Evolutionary conservation across 176 grass and related monocot genomes (phyloP).

Genomic region (Canna indica): DNA sequence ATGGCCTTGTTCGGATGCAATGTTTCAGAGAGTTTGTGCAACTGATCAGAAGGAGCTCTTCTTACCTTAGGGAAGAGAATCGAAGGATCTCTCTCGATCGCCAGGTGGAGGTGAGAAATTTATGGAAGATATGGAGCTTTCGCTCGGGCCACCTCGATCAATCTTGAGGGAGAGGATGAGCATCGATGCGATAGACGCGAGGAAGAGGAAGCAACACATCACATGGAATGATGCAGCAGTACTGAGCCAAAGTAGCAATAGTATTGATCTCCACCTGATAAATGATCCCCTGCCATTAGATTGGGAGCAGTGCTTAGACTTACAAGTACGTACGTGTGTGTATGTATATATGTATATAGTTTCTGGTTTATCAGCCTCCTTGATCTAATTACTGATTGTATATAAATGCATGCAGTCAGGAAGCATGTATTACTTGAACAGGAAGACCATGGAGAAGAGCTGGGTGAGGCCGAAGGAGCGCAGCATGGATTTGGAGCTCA

Average conservation of each 20-base stretch:
- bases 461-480: constrained; percentile 70
- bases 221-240: constrained; percentile 31
- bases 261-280: constrained; percentile 68
- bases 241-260: constrained; percentile 18
- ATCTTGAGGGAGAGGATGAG: constrained; percentile 1
- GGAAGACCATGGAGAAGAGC: constrained; percentile 80
- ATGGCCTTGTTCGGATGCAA: constrained; percentile 9
- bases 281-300: constrained; percentile 65
- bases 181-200: constrained; percentile 33
- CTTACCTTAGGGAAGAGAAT: no score
- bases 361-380: no score
- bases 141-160: constrained; percentile 38
- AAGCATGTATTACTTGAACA: constrained; percentile 94
- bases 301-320: constrained; percentile 92
- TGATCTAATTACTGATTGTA: no score
- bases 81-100: no score
- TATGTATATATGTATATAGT: no score
- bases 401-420: constrained; percentile 47
- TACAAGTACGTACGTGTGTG: constrained; percentile 29
- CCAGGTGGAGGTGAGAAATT: no score
- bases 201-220: constrained; percentile 59
- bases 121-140: constrained; percentile 53
- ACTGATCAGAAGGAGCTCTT: no score
- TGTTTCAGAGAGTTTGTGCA: constrained; percentile 30
- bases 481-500: constrained; percentile 66